Evolutionary conservation across 2,329 filamentous ascomycete genomes (phyloP).

Genomic region (Verticillium tricorpus): DNA sequence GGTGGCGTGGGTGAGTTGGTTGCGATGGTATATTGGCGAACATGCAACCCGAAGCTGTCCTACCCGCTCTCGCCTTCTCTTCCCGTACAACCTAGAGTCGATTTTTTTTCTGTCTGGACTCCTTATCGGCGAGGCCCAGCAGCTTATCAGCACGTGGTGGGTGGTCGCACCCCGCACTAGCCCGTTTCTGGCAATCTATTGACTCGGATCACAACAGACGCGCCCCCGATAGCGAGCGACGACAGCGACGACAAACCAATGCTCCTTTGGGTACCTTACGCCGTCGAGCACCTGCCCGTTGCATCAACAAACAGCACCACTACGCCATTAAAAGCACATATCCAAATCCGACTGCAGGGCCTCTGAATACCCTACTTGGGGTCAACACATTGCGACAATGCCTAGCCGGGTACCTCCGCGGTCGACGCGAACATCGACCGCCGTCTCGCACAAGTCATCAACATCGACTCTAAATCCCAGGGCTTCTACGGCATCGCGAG

Average conservation of each 20-base stretch:
- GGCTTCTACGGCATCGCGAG: slow-evolving; percentile 41
- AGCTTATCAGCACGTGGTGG: slow-evolving; percentile 13
- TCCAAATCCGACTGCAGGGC: not conserved
- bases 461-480: slow-evolving; percentile 32
- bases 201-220: slow-evolving; percentile 15
- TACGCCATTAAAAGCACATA: not conserved
- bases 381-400: slow-evolving; percentile 30
- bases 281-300: not conserved
- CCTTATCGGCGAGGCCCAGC: not conserved
- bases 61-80: not conserved
- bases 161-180: slow-evolving; percentile 11
- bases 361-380: not conserved
- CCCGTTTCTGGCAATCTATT: slow-evolving; percentile 11
- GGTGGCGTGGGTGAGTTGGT: not conserved
- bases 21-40: not conserved
- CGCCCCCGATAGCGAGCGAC: not conserved
- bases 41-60: not conserved
- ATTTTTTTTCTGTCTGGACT: slow-evolving; percentile 7
- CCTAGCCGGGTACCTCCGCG: slow-evolving; percentile 43
- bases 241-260: not conserved
- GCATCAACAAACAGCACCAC: not conserved
- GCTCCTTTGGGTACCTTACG: not conserved
- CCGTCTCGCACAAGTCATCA: slow-evolving; percentile 34
- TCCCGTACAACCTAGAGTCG: not conserved
- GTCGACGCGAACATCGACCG: slow-evolving; percentile 40